Evolutionary conservation across 2,329 filamentous ascomycete genomes (phyloP).

Genomic region (Diplodia mutila): DNA sequence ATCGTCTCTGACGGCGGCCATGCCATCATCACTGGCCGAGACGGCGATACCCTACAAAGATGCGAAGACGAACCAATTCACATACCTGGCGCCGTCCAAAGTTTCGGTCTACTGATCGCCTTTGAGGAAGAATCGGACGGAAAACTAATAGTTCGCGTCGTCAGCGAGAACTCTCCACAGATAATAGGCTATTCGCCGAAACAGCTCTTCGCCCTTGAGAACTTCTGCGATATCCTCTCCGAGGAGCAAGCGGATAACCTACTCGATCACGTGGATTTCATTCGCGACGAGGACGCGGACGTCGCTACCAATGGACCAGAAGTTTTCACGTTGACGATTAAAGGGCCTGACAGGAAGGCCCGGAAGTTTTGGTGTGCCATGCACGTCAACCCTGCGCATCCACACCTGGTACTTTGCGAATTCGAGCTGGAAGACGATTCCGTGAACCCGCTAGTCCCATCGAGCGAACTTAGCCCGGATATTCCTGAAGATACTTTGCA

Average conservation of each 20-base stretch:
- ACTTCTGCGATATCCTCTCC: constrained; percentile 80
- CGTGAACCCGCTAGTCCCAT: constrained; percentile 67
- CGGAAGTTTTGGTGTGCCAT: constrained; percentile 86
- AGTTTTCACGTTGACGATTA: constrained; percentile 78
- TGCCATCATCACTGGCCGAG: constrained; percentile 78
- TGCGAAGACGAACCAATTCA: constrained; percentile 94
- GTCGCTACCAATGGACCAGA: constrained; percentile 77
- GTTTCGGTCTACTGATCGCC: constrained; percentile 77
- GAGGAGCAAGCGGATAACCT: constrained; percentile 85
- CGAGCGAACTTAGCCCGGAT: constrained; percentile 61
- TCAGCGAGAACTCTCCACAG: constrained; percentile 77
- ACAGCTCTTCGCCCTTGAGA: constrained; percentile 73
- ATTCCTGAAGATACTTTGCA: constrained; percentile 74
- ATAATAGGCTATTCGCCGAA: constrained; percentile 78
- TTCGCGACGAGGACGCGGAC: constrained; percentile 79
- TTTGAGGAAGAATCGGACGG: constrained; percentile 70
- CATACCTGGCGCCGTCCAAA: constrained; percentile 79
- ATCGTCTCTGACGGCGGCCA: constrained; percentile 76
- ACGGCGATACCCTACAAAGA: constrained; percentile 70
- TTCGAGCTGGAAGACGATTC: constrained; percentile 83
- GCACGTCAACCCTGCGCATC: constrained; percentile 71
- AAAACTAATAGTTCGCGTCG: constrained; percentile 70
- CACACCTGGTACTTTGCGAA: constrained; percentile 79
- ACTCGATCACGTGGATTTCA: constrained; percentile 85
- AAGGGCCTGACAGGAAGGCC: constrained; percentile 57